Percentiles rank a stretch among this genome's conserved stretches.
These are phyloP conservation scores for Amaranthus hypochondriacus DNA, from an alignment of 148 eudicot genomes.

Conservation along the genomic window DNA sequence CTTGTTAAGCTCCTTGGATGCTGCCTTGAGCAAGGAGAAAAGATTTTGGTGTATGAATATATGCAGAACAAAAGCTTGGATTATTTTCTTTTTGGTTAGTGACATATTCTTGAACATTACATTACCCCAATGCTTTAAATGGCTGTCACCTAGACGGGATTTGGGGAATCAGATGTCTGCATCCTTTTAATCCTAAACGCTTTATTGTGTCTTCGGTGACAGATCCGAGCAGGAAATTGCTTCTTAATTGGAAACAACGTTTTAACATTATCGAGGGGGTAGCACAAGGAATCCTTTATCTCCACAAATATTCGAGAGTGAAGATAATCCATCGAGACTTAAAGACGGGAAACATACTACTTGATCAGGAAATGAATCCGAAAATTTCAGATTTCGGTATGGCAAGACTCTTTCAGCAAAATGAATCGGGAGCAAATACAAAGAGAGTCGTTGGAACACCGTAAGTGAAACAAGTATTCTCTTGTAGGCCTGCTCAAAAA, in stretches of 20 bases:
- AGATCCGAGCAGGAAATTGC: constrained; percentile 20
- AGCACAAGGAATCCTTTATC: constrained; percentile 62
- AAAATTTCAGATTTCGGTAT: constrained; percentile 71
- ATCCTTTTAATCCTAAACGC: neutral
- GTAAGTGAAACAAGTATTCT: constrained; percentile 30
- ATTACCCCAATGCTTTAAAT: neutral
- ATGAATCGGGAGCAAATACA: constrained; percentile 53
- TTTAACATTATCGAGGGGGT: constrained; percentile 56
- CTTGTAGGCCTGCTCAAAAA: neutral
- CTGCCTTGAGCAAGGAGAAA: constrained; percentile 59
- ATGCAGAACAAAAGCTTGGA: constrained; percentile 67
- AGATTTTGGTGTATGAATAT: constrained; percentile 62
- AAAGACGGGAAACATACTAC: constrained; percentile 61
- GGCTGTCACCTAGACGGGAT: no score
- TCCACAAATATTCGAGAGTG: constrained; percentile 60
- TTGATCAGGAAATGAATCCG: constrained; percentile 55
- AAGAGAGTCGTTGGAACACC: constrained; percentile 48
- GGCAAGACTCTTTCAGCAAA: constrained; percentile 63
- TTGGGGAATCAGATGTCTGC: no score
- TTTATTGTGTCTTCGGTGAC: neutral
- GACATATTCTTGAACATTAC: neutral
- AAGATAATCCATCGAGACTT: constrained; percentile 67
- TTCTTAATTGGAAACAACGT: constrained; percentile 44
- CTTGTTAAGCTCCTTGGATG: constrained; percentile 70
- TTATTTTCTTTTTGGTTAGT: constrained; percentile 45